These are phyloP conservation scores for Hanseniaspora singularis DNA, from an alignment of 805 yeast genomes.

Conservation along the genomic window DNA sequence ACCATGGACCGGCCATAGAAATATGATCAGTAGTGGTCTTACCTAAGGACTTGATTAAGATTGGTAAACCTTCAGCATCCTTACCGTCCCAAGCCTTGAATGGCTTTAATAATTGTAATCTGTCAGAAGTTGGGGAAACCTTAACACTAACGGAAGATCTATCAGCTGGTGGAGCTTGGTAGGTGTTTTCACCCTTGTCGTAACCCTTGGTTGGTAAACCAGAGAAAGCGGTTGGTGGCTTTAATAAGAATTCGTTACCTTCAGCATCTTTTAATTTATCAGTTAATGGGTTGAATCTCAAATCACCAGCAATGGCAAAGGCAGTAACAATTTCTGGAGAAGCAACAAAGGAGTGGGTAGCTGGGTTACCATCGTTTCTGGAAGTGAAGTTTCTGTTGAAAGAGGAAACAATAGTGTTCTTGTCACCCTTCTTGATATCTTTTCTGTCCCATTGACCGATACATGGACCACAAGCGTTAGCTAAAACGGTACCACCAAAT, in stretches of 20 bases:
- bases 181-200: slow-evolving; percentile 86
- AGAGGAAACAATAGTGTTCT: slow-evolving; percentile 92
- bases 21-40: slow-evolving; percentile 99
- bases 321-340: slow-evolving; percentile 96
- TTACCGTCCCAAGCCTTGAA: slow-evolving; percentile 95
- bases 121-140: slow-evolving; percentile 83
- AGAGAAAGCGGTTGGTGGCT: slow-evolving; percentile 69
- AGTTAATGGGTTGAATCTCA: slow-evolving; percentile 90
- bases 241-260: slow-evolving; percentile 81
- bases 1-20: slow-evolving; percentile 99
- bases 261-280: slow-evolving; percentile 78
- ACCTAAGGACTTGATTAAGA: slow-evolving; percentile 89
- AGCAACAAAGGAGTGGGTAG: slow-evolving; percentile 92
- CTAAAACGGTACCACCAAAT: slow-evolving; percentile 87
- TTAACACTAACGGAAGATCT: slow-evolving; percentile 61
- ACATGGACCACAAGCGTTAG: slow-evolving; percentile 99
- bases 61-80: slow-evolving; percentile 81
- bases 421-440: slow-evolving; percentile 83
- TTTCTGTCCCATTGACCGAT: slow-evolving; percentile 98
- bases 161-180: slow-evolving; percentile 93
- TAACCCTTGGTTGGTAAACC: slow-evolving; percentile 86
- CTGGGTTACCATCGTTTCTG: slow-evolving; percentile 96
- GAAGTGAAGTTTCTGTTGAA: slow-evolving; percentile 97
- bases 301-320: slow-evolving; percentile 89
- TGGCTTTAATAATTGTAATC: slow-evolving; percentile 89